phyloP scores from a whole-genome alignment of 2,329 filamentous ascomycete genomes.

The Mollisiaceae sp. region DNA sequence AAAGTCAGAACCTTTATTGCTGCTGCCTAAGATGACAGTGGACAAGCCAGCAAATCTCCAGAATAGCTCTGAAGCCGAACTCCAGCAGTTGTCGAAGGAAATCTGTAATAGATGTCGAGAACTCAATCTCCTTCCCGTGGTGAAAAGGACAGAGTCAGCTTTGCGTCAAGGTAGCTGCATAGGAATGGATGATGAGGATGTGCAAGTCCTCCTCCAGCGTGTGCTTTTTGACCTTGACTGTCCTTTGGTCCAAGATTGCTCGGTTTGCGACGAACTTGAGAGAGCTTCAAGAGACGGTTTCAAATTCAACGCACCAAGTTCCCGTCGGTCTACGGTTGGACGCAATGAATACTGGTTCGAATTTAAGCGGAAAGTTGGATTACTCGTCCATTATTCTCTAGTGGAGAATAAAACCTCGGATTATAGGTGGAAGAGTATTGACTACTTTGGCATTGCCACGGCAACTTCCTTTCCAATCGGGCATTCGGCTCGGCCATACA shows the following conservation, averaged over 20 bases:
- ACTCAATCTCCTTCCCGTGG: background rate
- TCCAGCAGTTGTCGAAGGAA: background rate
- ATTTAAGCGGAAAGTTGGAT: background rate
- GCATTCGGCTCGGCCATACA: background rate
- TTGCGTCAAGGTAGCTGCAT: background rate
- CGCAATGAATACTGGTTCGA: background rate
- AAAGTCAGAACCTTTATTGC: background rate
- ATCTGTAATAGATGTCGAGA: background rate
- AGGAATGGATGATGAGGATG: background rate
- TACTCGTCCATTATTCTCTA: background rate
- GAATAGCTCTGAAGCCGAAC: background rate
- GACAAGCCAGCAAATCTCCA: background rate
- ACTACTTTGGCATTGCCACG: background rate
- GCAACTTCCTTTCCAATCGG: background rate
- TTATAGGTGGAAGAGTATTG: background rate
- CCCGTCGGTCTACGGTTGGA: background rate
- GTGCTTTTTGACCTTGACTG: background rate
- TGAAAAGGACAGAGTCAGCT: background rate
- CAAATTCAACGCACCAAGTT: background rate
- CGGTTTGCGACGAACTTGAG: background rate
- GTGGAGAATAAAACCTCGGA: background rate
- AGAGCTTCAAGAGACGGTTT: background rate
- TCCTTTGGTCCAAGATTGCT: background rate
- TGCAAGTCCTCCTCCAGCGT: background rate
- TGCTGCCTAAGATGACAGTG: background rate